A percentile compares a stretch with the other conserved stretches of the same genome.
These are phyloP conservation scores for Metschnikowia matae DNA, from an alignment of 805 yeast genomes.

Conservation along the genomic window DNA sequence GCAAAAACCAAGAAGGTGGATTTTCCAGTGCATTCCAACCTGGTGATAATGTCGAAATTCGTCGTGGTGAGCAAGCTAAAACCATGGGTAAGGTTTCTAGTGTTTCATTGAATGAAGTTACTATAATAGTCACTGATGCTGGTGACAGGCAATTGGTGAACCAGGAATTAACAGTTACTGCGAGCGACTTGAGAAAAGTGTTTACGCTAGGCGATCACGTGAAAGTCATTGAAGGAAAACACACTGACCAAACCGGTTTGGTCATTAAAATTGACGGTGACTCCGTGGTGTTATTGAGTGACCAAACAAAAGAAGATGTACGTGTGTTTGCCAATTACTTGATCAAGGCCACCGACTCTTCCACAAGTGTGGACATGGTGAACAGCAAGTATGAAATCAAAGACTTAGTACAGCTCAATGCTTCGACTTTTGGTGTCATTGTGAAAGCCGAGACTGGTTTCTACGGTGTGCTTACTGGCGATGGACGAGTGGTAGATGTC, in stretches of 20 bases:
- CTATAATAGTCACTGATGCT: constrained; percentile 46
- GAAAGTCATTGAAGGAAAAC: constrained; percentile 86
- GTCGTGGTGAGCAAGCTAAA: constrained; percentile 91
- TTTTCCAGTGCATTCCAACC: constrained; percentile 62
- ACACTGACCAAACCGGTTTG: constrained; percentile 90
- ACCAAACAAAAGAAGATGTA: constrained; percentile 82
- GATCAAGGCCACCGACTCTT: constrained; percentile 86
- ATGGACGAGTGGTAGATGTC: constrained; percentile 68
- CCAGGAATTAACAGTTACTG: constrained; percentile 75
- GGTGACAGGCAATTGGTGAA: constrained; percentile 54
- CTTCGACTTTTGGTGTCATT: constrained; percentile 83
- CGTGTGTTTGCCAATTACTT: constrained; percentile 90
- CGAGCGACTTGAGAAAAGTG: constrained; percentile 74
- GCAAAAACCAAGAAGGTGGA: constrained; percentile 25
- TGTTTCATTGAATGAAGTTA: constrained; percentile 53
- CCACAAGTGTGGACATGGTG: constrained; percentile 50
- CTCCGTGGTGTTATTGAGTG: constrained; percentile 84
- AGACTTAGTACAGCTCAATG: constrained; percentile 84
- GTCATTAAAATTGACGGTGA: constrained; percentile 79
- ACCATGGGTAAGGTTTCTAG: constrained; percentile 75
- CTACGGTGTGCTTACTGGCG: constrained; percentile 74
- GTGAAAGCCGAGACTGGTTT: constrained; percentile 86
- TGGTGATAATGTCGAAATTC: constrained; percentile 89
- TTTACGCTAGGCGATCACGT: constrained; percentile 94
- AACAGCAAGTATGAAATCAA: constrained; percentile 80